Conservation (phyloP, 2,329 filamentous ascomycete genomes). For the Aspergillus awamori region DNA sequence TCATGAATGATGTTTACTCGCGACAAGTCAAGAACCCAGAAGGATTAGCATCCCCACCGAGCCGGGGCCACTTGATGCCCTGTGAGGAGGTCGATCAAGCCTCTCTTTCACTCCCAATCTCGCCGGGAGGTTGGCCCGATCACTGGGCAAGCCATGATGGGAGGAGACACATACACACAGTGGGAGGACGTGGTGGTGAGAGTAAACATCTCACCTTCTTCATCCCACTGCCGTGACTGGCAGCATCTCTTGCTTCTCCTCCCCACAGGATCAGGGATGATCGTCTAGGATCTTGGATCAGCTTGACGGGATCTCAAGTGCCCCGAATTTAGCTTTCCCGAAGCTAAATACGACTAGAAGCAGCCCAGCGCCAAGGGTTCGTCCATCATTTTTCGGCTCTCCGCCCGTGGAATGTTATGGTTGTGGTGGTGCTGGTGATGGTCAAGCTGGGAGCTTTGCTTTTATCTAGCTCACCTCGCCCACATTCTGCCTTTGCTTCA, state of each 20-base stretch:
- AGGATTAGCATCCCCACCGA: conserved; percentile 6
- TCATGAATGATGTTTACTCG: no score
- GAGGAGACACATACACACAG: neutral
- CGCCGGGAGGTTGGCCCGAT: neutral
- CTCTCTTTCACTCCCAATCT: neutral
- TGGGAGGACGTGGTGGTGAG: neutral
- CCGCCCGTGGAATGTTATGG: conserved; percentile 11
- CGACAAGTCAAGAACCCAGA: conserved; percentile 1
- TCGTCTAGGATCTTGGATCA: conserved; percentile 5
- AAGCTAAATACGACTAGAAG: conserved; percentile 1
- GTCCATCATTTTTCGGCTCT: conserved; percentile 13
- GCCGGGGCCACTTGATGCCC: conserved; percentile 7
- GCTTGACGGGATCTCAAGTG: neutral
- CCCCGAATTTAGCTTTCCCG: conserved; percentile 8
- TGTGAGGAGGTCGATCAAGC: neutral
- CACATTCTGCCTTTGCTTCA: conserved; percentile 1
- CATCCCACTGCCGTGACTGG: neutral
- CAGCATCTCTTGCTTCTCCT: neutral
- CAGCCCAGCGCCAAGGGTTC: conserved; percentile 9
- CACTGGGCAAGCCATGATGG: neutral
- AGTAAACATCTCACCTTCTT: neutral
- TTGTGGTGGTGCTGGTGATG: neutral
- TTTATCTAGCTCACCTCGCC: neutral
- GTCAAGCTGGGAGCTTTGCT: conserved; percentile 1
- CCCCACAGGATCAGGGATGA: neutral